Base-by-base conservation (phyloP, 768 basidiomycete genomes). In the Phlegmacium glaucopus region DNA sequence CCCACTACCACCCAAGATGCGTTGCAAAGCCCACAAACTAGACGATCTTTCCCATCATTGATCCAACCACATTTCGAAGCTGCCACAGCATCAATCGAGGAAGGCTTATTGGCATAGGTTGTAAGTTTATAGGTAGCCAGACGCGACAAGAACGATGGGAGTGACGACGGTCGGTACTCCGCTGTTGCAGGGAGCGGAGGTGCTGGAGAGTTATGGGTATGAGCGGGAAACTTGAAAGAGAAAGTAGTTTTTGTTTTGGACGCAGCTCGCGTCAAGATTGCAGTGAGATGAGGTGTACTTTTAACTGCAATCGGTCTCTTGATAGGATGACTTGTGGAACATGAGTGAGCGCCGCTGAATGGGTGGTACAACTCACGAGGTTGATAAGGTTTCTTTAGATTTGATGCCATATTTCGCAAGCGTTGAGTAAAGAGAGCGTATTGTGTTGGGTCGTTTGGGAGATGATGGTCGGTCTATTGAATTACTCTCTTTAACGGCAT, bases 31-130 rank as follows among this genome's bases (percentile, higher is more conserved):
- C 82, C 82, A 56, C 89, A 91, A 2, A 85, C 74, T 15, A 91
- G 64, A 39, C 89, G 73, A 49, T 91, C 89, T 64, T 87, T 90
- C 36, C 87, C 87, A 43, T 90, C 82, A 51, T 92, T 92, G 17
- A 77, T 70, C 90, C 90, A 93, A 2, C 90, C 90, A 59, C 86
- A 88, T 62, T 79, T 87, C 0, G 89, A 74, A 3, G 90, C 89
- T 13, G 89, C 82, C 11, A 91, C 87, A 1, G 89, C 83, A 47
- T 92, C 80, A 25, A 91, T 83, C 9, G 72, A 70, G 0, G 78
- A 45, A 1, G 89, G 87, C 61, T 92, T 92, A 53, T 86, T 87
- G 13, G 84, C 75, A 57, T 90, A 93, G 0, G 90, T 91, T 9
- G 85, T 67, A 25, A 92, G 76, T 61, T 85, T 91, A 65, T 78